Conservation (phyloP, 345 rosid species). For the Erysimum cheiranthoides region DNA sequence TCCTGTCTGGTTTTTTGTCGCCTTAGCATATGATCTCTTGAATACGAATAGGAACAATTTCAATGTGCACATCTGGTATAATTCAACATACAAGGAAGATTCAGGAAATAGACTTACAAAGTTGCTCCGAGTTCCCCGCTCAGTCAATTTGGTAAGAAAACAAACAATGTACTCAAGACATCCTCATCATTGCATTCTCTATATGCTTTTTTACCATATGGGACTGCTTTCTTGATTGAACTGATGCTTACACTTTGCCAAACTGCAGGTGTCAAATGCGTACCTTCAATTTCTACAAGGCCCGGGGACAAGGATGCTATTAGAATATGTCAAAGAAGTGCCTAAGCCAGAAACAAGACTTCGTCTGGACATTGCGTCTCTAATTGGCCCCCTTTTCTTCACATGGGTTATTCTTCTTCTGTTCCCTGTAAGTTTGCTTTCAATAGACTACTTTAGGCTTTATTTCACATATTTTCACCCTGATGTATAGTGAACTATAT, state of each 20-base stretch:
- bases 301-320: conserved; percentile 56
- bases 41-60: conserved; percentile 63
- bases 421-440: conserved; percentile 77
- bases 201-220: background rate
- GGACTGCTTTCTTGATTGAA: conserved; percentile 44
- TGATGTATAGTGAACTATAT: background rate
- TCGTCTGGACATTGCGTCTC: conserved; percentile 71
- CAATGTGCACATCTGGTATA: conserved; percentile 85
- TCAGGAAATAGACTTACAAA: conserved; percentile 14
- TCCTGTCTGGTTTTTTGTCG: conserved; percentile 42
- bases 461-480: conserved; percentile 4
- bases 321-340: conserved; percentile 84
- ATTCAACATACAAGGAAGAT: conserved; percentile 60
- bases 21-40: conserved; percentile 85
- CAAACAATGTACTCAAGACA: conserved; percentile 15
- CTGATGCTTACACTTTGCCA: conserved; percentile 50
- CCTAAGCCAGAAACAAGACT: conserved; percentile 60
- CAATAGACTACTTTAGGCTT: background rate
- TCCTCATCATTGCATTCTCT: conserved; percentile 13
- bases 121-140: conserved; percentile 72
- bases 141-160: conserved; percentile 76
- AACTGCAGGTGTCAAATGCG: conserved; percentile 77
- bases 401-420: conserved; percentile 59
- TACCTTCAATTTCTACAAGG: conserved; percentile 71
- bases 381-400: conserved; percentile 89